A percentile compares a stretch with the other conserved stretches of the same genome.
These are phyloP conservation scores for Calonectria leucothoes DNA, from an alignment of 2,329 filamentous ascomycete genomes.

Conservation along the genomic window DNA sequence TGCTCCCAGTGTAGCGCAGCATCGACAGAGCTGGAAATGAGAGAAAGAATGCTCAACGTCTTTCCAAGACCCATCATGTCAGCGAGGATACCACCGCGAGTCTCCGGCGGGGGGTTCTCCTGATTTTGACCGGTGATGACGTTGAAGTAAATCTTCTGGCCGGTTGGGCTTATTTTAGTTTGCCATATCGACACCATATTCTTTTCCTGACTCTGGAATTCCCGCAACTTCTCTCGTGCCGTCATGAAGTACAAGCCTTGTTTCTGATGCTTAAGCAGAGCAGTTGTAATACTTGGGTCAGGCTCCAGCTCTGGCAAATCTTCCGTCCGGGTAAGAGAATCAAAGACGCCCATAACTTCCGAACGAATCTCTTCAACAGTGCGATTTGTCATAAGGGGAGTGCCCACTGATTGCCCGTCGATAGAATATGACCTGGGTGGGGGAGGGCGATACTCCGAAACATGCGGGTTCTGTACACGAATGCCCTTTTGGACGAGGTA, in stretches of 20 bases:
- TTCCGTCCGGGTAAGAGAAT: constrained; percentile 81
- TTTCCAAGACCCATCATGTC: constrained; percentile 94
- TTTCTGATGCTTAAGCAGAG: constrained; percentile 86
- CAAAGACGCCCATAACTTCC: constrained; percentile 89
- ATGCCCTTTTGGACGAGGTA: constrained; percentile 75
- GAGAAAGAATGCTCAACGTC: constrained; percentile 85
- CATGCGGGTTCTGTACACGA: constrained; percentile 82
- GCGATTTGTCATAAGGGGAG: constrained; percentile 57
- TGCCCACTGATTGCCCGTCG: constrained; percentile 40
- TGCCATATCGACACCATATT: constrained; percentile 84
- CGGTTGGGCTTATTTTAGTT: constrained; percentile 59
- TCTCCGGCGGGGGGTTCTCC: constrained; percentile 70
- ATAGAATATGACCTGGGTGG: constrained; percentile 49
- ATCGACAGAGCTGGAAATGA: constrained; percentile 75
- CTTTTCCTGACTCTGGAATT: constrained; percentile 68
- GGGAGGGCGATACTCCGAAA: constrained; percentile 59
- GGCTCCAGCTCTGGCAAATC: constrained; percentile 81
- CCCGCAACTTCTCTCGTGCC: constrained; percentile 76
- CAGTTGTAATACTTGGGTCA: constrained; percentile 69
- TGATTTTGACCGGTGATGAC: constrained; percentile 83
- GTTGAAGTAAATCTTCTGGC: constrained; percentile 78
- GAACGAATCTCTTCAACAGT: constrained; percentile 88
- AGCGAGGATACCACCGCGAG: constrained; percentile 79
- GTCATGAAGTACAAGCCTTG: constrained; percentile 91
- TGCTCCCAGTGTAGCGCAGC: constrained; percentile 73